Evolutionary conservation across 192 early-diverging fungal genomes (phyloP).

Genomic region (Coemansia sp.): DNA sequence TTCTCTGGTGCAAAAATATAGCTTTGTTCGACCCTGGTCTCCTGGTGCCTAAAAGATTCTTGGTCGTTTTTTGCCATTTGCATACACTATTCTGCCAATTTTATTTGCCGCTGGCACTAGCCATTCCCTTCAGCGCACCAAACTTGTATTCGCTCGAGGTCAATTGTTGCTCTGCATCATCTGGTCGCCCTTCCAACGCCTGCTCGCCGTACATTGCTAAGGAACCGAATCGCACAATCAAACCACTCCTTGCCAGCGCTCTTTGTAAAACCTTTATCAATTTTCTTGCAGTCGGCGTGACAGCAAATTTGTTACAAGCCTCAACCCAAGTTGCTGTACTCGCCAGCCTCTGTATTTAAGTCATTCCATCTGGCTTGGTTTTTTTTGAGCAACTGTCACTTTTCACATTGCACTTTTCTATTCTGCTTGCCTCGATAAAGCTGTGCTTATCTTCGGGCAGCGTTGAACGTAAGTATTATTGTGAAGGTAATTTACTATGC

Average conservation of each 20-base stretch:
- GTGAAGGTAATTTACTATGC: too few species aligned
- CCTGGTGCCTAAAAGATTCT: neutral
- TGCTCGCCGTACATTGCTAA: neutral
- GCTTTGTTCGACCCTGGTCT: neutral
- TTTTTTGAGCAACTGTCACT: neutral
- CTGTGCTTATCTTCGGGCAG: neutral
- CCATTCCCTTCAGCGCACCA: neutral
- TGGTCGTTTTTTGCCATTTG: neutral
- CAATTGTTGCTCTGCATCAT: neutral
- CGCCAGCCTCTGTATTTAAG: neutral
- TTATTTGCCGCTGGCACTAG: neutral
- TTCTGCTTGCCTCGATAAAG: neutral
- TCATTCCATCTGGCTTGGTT: neutral
- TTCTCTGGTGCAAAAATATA: neutral
- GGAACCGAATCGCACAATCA: neutral
- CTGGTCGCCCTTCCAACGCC: neutral
- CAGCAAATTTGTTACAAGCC: conserved; percentile 1
- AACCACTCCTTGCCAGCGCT: neutral
- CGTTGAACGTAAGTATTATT: too few species aligned
- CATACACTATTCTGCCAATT: neutral
- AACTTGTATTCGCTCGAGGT: neutral
- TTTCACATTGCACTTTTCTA: neutral
- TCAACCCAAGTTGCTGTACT: neutral
- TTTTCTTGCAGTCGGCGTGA: neutral
- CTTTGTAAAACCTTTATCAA: neutral